These are phyloP conservation scores for Diaporthe longicolla DNA, from an alignment of 2,329 filamentous ascomycete genomes.

Conservation along the genomic window DNA sequence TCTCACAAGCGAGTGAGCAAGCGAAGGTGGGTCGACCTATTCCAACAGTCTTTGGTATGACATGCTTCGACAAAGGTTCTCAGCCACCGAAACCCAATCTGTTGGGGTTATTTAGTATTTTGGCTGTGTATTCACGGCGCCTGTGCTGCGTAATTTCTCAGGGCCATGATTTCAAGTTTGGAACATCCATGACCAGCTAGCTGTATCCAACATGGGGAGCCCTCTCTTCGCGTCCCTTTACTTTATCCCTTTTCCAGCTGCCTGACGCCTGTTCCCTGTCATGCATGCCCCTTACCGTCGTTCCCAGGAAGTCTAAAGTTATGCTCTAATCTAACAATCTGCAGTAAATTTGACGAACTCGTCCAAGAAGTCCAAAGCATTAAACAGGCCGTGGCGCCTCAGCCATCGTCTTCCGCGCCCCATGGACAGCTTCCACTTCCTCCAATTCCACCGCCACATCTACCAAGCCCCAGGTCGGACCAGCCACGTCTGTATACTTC, in stretches of 20 bases:
- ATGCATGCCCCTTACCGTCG: neutral
- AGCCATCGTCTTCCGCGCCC: slow-evolving; percentile 24
- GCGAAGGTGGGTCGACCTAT: slow-evolving; percentile 54
- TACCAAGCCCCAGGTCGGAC: slow-evolving; percentile 19
- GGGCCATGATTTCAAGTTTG: too few relatives aligned
- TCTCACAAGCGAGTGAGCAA: slow-evolving; percentile 62
- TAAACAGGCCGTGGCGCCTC: slow-evolving; percentile 62
- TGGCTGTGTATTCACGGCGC: neutral
- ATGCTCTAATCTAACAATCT: neutral
- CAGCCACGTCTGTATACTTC: slow-evolving; percentile 33
- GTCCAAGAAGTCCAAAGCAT: slow-evolving; percentile 69
- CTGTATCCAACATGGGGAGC: neutral
- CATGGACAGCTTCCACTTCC: slow-evolving; percentile 40
- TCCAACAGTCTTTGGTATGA: neutral
- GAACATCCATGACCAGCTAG: too few relatives aligned
- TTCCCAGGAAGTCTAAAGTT: slow-evolving; percentile 29
- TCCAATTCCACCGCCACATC: slow-evolving; percentile 42
- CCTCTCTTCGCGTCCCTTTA: neutral
- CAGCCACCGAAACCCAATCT: neutral
- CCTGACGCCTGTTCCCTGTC: neutral
- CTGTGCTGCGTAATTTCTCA: neutral
- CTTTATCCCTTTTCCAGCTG: neutral
- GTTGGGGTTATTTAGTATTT: neutral
- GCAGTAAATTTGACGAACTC: slow-evolving; percentile 68
- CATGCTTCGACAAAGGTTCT: neutral